Evolutionary conservation across 129 eudicot species (phyloP), one percentile per base, ranked within the genome.

Genomic region (Flaveria robusta): DNA sequence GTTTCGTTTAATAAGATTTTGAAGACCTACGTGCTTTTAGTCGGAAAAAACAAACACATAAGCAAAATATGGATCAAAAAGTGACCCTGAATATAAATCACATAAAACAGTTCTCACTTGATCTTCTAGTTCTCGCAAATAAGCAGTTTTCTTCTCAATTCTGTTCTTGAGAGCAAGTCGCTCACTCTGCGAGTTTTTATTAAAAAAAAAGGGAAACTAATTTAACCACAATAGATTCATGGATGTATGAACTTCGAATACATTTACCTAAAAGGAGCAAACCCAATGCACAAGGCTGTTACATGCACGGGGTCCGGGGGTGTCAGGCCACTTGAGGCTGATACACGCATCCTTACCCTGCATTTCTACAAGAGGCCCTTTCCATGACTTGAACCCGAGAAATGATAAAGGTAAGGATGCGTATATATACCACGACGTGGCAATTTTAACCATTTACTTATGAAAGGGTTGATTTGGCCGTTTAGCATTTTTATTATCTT

Each of bases 71-170:
- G 23, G 2, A 18, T 43, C 1, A 23, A 69, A 69, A 45, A 22
- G n/a, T n/a, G 15, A 77, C 42, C 24, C 20, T 43, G 7, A 20
- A 58, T 18, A 12, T 34, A 54, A 41, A 65, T 52, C 15, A 31
- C 7, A 65, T 14, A 9, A 23, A 31, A 69, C 2, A 43, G 51
- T 49, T 45, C 80, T 81, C 84, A 93, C 98, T 85, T 93, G 98
- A 63, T 90, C 97, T 77, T 93, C 90, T 31, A 93, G 71, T 81
- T 93, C 97, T 70, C 83, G 70, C 64, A 92, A 77, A 81, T 92
- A 92, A 45, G 96, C 91, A 16, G 89, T 55, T 86, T 88, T 89
- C 83, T 90, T 93, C 42, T 87, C 97, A 37, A 90, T 82, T 76
- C 86, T 81, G 60, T 37, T 83, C 80, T 85, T 59, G 42, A 90